Evolutionary conservation across 2,329 filamentous ascomycete genomes (phyloP).

Genomic region (Fusarium gaditjirri): DNA sequence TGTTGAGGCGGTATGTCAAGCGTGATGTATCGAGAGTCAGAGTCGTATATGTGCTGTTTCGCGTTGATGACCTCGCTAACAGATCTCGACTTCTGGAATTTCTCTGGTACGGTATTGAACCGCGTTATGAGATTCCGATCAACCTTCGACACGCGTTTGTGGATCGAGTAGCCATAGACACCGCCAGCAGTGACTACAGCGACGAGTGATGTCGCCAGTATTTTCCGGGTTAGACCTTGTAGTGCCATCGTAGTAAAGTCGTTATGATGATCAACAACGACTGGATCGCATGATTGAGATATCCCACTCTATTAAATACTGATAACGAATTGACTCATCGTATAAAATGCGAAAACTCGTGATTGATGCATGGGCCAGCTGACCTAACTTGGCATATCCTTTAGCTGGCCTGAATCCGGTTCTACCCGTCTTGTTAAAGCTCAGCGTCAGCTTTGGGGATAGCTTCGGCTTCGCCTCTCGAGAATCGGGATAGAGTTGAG

Average conservation of each 20-base stretch:
- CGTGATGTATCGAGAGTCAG: conserved; percentile 42
- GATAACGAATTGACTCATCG: conserved; percentile 10
- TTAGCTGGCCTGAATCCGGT: conserved; percentile 2
- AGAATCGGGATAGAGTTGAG: conserved; percentile 3
- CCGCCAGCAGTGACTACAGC: conserved; percentile 22
- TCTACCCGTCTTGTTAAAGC: conserved; percentile 6
- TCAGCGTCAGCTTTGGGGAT: not conserved
- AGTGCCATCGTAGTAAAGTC: conserved; percentile 16
- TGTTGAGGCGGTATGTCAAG: conserved; percentile 35
- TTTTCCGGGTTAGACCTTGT: conserved; percentile 21
- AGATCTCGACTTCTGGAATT: conserved; percentile 40
- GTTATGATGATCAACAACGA: not conserved
- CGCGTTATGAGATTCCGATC: conserved; percentile 32
- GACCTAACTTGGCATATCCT: not conserved
- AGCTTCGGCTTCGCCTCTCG: not conserved
- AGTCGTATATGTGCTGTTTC: conserved; percentile 14
- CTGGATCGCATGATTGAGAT: not conserved
- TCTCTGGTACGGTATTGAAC: conserved; percentile 29
- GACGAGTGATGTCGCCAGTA: conserved; percentile 25
- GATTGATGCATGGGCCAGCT: not conserved
- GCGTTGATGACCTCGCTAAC: conserved; percentile 44
- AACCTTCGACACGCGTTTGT: conserved; percentile 10
- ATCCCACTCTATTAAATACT: not conserved
- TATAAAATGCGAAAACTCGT: not conserved
- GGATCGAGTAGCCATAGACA: conserved; percentile 29